Evolutionary conservation across 2,329 filamentous ascomycete species (phyloP).

Genomic region (Aureobasidium sp.): DNA sequence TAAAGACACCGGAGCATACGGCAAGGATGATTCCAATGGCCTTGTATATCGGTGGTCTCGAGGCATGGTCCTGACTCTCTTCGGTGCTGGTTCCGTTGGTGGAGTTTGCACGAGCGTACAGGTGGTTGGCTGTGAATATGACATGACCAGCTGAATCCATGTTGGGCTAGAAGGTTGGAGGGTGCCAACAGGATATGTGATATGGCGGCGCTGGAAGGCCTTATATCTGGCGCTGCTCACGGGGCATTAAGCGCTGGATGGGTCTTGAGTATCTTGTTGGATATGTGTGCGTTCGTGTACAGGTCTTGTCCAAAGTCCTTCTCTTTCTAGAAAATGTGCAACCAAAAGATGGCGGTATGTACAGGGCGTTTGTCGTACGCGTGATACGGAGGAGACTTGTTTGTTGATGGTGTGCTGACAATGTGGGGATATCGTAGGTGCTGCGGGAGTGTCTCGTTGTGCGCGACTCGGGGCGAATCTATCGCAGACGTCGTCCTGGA

Average conservation of each 20-base stretch:
- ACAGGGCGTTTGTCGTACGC: not conserved
- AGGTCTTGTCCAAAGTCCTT: not conserved
- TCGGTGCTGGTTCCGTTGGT: constrained; percentile 20
- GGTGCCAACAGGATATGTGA: not conserved
- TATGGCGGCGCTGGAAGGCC: not conserved
- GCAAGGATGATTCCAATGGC: constrained; percentile 79
- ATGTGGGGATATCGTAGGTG: not conserved
- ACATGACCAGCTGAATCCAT: constrained; percentile 38
- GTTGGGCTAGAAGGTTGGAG: constrained; percentile 11
- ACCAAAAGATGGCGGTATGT: not conserved
- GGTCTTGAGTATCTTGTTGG: not conserved
- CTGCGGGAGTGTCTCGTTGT: not conserved
- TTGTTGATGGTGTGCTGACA: constrained; percentile 8
- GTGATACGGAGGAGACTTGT: not conserved
- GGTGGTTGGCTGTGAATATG: constrained; percentile 33
- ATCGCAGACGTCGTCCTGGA: not conserved
- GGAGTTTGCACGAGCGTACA: constrained; percentile 39
- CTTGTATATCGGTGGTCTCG: constrained; percentile 61
- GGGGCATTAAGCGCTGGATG: constrained; percentile 7
- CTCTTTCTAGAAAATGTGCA: not conserved
- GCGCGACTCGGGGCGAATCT: not conserved
- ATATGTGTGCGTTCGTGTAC: not conserved
- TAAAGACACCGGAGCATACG: constrained; percentile 81
- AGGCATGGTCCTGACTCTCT: constrained; percentile 17
- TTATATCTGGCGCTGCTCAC: constrained; percentile 7